phyloP scores from a whole-genome alignment of 345 rosid genomes.

The Arabidopsis suecica region DNA sequence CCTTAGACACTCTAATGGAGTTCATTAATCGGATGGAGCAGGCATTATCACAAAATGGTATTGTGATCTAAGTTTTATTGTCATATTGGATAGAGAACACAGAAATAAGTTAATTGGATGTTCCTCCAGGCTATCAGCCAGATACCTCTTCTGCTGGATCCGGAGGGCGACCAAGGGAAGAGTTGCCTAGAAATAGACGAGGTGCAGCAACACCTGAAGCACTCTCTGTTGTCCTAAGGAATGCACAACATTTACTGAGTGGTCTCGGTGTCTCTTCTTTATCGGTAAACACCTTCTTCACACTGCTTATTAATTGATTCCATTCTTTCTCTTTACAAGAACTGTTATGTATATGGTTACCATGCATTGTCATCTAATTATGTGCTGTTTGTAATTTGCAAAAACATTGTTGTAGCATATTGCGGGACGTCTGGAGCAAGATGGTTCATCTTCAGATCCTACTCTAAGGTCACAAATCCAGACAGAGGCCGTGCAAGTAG shows the following conservation, averaged over 20 bases:
- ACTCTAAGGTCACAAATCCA: conserved; percentile 71
- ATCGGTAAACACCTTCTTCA: conserved; percentile 57
- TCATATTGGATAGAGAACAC: conserved; percentile 8
- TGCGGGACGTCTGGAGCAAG: conserved; percentile 81
- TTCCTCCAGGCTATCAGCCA: conserved; percentile 60
- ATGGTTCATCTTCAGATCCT: conserved; percentile 72
- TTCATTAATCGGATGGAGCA: conserved; percentile 79
- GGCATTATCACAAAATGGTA: conserved; percentile 71
- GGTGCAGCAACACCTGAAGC: conserved; percentile 76
- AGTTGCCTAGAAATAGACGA: conserved; percentile 55
- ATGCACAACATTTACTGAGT: conserved; percentile 67
- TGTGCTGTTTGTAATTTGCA: conserved; percentile 52
- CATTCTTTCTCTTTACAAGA: neutral
- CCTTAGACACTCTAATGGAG: conserved; percentile 72
- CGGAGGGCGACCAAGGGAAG: conserved; percentile 49
- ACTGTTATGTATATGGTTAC: neutral
- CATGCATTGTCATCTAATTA: conserved; percentile 51
- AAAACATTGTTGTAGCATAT: conserved; percentile 78
- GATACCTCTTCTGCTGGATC: conserved; percentile 50
- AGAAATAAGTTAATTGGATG: conserved; percentile 33
- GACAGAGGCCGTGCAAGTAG: conserved; percentile 71
- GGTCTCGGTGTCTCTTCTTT: conserved; percentile 61
- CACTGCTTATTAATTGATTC: neutral
- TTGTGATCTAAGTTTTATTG: conserved; percentile 25
- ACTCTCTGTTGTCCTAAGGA: conserved; percentile 63